Evolutionary conservation across 371 early-diverging fungal genomes (phyloP), one percentile per base, ranked within the genome.

Genomic region (Capillidium rhysosporum): DNA sequence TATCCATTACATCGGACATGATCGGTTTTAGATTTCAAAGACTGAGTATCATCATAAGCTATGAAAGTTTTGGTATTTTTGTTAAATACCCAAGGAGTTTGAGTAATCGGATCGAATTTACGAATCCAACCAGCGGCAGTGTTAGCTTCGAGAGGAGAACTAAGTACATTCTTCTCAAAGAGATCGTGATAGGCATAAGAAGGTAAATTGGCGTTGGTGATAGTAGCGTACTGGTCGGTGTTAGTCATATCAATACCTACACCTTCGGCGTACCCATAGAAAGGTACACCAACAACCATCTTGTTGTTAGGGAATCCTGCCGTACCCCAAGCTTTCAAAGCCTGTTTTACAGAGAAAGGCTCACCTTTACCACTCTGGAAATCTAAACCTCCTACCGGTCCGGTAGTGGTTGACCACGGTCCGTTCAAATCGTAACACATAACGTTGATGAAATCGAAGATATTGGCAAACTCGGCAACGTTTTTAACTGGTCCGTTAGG

Each of bases 21-120:
- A 21, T 70, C 65, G 8, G 63, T 59, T 24, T 49, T 46, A 18
- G 14, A 52, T 23, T 58, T 62, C 8, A 57, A 60, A 25, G 77
- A 78, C 14, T 60, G 53, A 20, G 72, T 68, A 59, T 79, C 80
- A 57, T 82, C 80, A 57, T 78, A 82, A 18, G 76, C 23, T 18
- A 31, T 49, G 34, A 20, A 78, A 0, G 62, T 66, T 28, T 70
- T 67, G 41, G 63, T 60, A 0, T 64, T 56, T 3, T 69, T 63
- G 45, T 78, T 74, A 65, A 75, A 79, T 49, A 81, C 58, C 83
- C 82, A 80, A 23, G 82, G 82, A 0, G 82, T 80, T 60, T 73
- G 59, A 20, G 77, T 65, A 10, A 61, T 60, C 10, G 66, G 53
- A 49, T 82, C 83, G 77, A 76, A 79, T 49, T 73, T 59, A 20